Evolutionary conservation across 495 filamentous ascomycete species (phyloP).

Genomic region (Tuber calosporum): DNA sequence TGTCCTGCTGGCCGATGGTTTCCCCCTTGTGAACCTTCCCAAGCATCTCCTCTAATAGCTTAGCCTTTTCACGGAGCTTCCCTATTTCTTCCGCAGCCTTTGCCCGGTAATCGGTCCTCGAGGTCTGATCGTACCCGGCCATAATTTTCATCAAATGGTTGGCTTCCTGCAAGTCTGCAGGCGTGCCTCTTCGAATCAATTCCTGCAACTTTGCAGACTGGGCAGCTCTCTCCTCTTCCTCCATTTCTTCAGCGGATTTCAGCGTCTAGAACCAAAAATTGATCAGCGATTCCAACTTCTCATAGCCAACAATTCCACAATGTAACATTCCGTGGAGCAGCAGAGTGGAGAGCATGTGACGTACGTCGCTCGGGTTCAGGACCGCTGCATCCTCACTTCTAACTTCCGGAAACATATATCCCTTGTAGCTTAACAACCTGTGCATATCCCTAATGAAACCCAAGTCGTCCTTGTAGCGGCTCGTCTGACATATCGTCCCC

Average conservation of each 20-base stretch:
- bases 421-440: slow-evolving; percentile 87
- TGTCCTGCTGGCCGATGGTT: slow-evolving; percentile 77
- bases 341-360: slow-evolving; percentile 37
- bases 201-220: slow-evolving; percentile 97
- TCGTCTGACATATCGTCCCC: slow-evolving; percentile 94
- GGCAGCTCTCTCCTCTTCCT: slow-evolving; percentile 87
- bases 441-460: slow-evolving; percentile 98
- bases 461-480: slow-evolving; percentile 90
- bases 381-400: slow-evolving; percentile 91
- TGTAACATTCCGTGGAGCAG: neutral
- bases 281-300: slow-evolving; percentile 6
- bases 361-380: slow-evolving; percentile 92
- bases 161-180: slow-evolving; percentile 88
- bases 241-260: slow-evolving; percentile 97
- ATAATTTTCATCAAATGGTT: slow-evolving; percentile 98
- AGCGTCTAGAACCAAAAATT: slow-evolving; percentile 61
- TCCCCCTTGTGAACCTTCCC: slow-evolving; percentile 77
- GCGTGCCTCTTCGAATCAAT: slow-evolving; percentile 82
- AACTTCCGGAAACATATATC: slow-evolving; percentile 89
- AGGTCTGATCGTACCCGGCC: slow-evolving; percentile 89
- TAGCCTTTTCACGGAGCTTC: slow-evolving; percentile 89
- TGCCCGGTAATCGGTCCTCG: slow-evolving; percentile 94
- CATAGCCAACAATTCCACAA: neutral
- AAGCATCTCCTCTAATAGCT: slow-evolving; percentile 84
- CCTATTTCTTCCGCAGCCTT: slow-evolving; percentile 93